These are phyloP conservation scores for Diutina ranongensis DNA, from an alignment of 1,139 yeast genomes.

Conservation along the genomic window DNA sequence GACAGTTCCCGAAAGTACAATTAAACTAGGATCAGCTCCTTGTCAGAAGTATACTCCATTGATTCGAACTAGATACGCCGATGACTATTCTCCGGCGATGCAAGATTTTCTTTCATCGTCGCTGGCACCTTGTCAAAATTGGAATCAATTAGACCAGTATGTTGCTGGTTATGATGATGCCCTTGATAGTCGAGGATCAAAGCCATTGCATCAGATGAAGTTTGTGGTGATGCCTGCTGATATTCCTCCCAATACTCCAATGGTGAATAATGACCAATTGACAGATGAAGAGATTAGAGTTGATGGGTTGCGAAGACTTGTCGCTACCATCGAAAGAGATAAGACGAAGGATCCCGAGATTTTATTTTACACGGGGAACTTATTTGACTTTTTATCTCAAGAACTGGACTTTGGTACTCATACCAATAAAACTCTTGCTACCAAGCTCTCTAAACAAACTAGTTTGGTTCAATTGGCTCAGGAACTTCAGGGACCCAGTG, in stretches of 20 bases:
- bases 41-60: conserved; percentile 31
- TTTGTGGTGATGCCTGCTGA: conserved; percentile 76
- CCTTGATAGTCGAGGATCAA: conserved; percentile 36
- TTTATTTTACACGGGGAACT: conserved; percentile 77
- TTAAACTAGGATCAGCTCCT: conserved; percentile 12
- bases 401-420: conserved; percentile 24
- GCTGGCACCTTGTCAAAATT: conserved; percentile 41
- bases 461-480: conserved; percentile 39
- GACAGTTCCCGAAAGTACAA: conserved; percentile 13
- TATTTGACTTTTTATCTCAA: conserved; percentile 56
- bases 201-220: conserved; percentile 56
- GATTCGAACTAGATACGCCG: conserved; percentile 72
- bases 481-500: conserved; percentile 60
- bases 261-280: conserved; percentile 45
- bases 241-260: conserved; percentile 46
- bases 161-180: conserved; percentile 84
- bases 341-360: conserved; percentile 58
- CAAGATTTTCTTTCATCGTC: conserved; percentile 29
- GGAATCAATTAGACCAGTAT: conserved; percentile 87
- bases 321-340: conserved; percentile 54
- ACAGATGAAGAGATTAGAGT: conserved; percentile 75
- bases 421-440: conserved; percentile 20
- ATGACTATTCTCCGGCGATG: conserved; percentile 45
- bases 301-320: conserved; percentile 73
- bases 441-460: conserved; percentile 25